phyloP scores from a whole-genome alignment of 2,329 filamentous ascomycete genomes.

The Cladophialophora carrionii region DNA sequence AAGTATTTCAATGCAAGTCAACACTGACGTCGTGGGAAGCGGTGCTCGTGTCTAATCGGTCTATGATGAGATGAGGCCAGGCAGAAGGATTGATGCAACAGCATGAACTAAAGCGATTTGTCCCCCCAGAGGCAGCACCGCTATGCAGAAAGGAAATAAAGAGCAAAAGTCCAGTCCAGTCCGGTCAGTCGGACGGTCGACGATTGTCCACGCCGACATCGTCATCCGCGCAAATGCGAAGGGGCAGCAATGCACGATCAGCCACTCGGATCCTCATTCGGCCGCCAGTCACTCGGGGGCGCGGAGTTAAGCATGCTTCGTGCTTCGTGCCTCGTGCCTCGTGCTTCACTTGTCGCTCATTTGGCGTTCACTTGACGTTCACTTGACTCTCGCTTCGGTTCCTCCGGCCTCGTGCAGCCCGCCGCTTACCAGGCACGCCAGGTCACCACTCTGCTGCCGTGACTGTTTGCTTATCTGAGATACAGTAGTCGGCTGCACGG shows the following conservation, averaged over 20 bases:
- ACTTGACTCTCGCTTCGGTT: slow-evolving; percentile 4
- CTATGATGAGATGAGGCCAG: neutral
- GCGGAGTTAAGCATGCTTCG: slow-evolving; percentile 7
- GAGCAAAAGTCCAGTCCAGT: slow-evolving; percentile 8
- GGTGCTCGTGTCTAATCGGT: neutral
- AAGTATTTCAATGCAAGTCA: slow-evolving; percentile 7
- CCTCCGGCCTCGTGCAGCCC: slow-evolving; percentile 9
- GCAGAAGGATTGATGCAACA: slow-evolving; percentile 10
- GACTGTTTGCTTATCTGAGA: slow-evolving; percentile 2
- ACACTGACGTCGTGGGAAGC: neutral
- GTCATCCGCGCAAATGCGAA: neutral
- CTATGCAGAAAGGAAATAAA: slow-evolving; percentile 2
- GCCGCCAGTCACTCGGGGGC: neutral
- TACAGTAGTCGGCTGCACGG: neutral
- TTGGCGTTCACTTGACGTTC: too few species aligned
- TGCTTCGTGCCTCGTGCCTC: too few species aligned
- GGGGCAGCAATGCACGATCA: slow-evolving; percentile 4
- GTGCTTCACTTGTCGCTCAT: too few species aligned
- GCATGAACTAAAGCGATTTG: neutral
- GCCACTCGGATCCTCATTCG: slow-evolving; percentile 17
- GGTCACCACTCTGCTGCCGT: neutral
- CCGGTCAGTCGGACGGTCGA: neutral
- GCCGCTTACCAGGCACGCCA: too few species aligned
- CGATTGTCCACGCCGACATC: slow-evolving; percentile 7
- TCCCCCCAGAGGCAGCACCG: slow-evolving; percentile 14